These are phyloP conservation scores for Skeletonema menzelii DNA, from an alignment of 108 stramenopile genomes.

Conservation along the genomic window DNA sequence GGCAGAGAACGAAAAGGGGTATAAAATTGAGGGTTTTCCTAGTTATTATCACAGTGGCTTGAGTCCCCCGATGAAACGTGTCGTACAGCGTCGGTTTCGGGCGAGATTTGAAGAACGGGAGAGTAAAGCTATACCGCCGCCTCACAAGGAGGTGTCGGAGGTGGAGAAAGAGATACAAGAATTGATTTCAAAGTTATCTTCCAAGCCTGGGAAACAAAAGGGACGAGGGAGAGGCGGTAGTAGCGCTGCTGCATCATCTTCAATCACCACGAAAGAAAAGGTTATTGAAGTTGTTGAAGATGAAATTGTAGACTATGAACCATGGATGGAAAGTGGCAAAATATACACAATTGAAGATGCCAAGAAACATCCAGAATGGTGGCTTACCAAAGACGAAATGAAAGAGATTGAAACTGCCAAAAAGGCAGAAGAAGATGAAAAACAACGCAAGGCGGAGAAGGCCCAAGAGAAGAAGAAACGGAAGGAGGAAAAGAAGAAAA, in stretches of 20 bases:
- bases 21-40: slow-evolving; percentile 61
- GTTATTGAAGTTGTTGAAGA: slow-evolving; percentile 81
- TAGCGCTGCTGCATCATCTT: slow-evolving; percentile 10
- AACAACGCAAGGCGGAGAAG: slow-evolving; percentile 25
- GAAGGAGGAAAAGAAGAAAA: slow-evolving; percentile 38
- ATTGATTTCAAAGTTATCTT: slow-evolving; percentile 66
- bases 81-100: slow-evolving; percentile 80
- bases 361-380: slow-evolving; percentile 78
- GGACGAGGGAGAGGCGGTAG: slow-evolving; percentile 13
- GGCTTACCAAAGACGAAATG: slow-evolving; percentile 63
- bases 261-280: slow-evolving; percentile 48
- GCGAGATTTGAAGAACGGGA: slow-evolving; percentile 58
- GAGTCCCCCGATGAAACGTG: slow-evolving; percentile 83
- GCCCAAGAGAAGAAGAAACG: slow-evolving; percentile 15
- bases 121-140: slow-evolving; percentile 61
- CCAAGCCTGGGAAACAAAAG: slow-evolving; percentile 5
- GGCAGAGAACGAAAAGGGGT: slow-evolving; percentile 64
- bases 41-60: slow-evolving; percentile 84
- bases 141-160: slow-evolving; percentile 57
- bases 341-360: slow-evolving; percentile 53
- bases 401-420: slow-evolving; percentile 46
- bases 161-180: slow-evolving; percentile 70
- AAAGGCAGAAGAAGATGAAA: slow-evolving; percentile 6
- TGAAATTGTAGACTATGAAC: slow-evolving; percentile 83
- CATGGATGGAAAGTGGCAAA: slow-evolving; percentile 82